A percentile compares a stretch with the other conserved stretches of the same genome.
phyloP scores from a whole-genome alignment of 2,329 filamentous ascomycete species.

The Aspergillus sp. region DNA sequence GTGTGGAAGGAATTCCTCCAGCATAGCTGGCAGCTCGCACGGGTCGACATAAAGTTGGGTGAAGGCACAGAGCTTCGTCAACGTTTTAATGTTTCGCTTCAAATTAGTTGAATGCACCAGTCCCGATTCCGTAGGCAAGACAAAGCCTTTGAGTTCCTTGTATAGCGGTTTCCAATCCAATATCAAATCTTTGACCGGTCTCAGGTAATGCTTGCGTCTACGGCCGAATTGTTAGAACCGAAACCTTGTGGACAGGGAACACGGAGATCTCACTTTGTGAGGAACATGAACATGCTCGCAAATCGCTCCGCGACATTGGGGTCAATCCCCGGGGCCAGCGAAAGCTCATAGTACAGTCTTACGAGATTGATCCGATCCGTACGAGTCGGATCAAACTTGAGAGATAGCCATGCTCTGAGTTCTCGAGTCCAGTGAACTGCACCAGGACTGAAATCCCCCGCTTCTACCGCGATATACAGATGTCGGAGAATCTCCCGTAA shows the following conservation, averaged over 20 bases:
- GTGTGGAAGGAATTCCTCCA: conserved; percentile 75
- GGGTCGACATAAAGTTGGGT: conserved; percentile 92
- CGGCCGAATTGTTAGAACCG: conserved; percentile 21
- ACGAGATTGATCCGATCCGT: conserved; percentile 78
- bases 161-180: conserved; percentile 93
- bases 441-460: conserved; percentile 90
- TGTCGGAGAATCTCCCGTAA: conserved; percentile 86
- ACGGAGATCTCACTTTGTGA: conserved; percentile 70
- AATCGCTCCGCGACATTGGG: conserved; percentile 79
- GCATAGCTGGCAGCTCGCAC: conserved; percentile 72
- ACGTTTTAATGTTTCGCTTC: conserved; percentile 64
- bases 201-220: conserved; percentile 92
- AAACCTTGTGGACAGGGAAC: background rate
- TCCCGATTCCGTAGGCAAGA: conserved; percentile 76
- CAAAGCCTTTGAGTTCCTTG: conserved; percentile 85
- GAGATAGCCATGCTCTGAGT: conserved; percentile 86
- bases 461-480: conserved; percentile 84
- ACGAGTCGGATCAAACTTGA: conserved; percentile 95
- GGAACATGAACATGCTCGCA: conserved; percentile 88
- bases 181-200: conserved; percentile 79
- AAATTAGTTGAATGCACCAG: conserved; percentile 58
- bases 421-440: conserved; percentile 97
- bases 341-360: conserved; percentile 89
- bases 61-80: conserved; percentile 87
- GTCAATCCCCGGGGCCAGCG: conserved; percentile 85